Conservation (phyloP, 2,329 filamentous ascomycete species). For the Sordariomycetes sp. region DNA sequence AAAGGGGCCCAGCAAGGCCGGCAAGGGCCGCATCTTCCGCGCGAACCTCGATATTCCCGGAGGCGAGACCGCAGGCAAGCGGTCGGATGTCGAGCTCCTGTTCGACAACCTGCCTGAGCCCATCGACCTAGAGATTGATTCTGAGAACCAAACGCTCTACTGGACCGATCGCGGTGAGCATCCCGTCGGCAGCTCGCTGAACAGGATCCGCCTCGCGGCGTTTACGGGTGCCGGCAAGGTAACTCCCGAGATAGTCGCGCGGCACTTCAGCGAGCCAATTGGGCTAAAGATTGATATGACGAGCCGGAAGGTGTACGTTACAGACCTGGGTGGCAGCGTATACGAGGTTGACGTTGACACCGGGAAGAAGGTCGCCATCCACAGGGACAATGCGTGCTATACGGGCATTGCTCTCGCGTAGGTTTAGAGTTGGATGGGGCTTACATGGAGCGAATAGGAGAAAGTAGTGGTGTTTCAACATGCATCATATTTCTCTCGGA, state of each 20-base stretch:
- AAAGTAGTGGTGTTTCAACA: no score
- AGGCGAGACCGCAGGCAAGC: conserved; percentile 16
- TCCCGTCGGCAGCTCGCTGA: conserved; percentile 39
- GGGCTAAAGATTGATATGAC: conserved; percentile 25
- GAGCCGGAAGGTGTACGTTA: conserved; percentile 18
- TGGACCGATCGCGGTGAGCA: conserved; percentile 50
- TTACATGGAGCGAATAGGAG: no score
- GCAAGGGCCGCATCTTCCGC: conserved; percentile 36
- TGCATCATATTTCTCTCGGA: no score
- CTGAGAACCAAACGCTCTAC: conserved; percentile 28
- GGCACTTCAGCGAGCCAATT: conserved; percentile 30
- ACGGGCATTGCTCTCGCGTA: conserved; percentile 10
- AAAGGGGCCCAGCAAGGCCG: conserved; percentile 38
- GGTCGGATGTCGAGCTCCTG: conserved; percentile 28
- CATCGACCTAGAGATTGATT: conserved; percentile 43
- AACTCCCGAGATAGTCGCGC: conserved; percentile 12
- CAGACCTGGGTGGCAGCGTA: conserved; percentile 24
- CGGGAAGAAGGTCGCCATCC: conserved; percentile 12
- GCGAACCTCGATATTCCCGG: conserved; percentile 26
- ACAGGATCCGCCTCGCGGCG: conserved; percentile 15
- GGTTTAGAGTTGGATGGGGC: no score
- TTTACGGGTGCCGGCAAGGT: conserved; percentile 2
- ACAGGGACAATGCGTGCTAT: conserved; percentile 11
- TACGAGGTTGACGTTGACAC: conserved; percentile 21
- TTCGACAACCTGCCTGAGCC: conserved; percentile 35